Conservation (phyloP, 805 yeast genomes). For the Kluyveromyces wickerhamii region DNA sequence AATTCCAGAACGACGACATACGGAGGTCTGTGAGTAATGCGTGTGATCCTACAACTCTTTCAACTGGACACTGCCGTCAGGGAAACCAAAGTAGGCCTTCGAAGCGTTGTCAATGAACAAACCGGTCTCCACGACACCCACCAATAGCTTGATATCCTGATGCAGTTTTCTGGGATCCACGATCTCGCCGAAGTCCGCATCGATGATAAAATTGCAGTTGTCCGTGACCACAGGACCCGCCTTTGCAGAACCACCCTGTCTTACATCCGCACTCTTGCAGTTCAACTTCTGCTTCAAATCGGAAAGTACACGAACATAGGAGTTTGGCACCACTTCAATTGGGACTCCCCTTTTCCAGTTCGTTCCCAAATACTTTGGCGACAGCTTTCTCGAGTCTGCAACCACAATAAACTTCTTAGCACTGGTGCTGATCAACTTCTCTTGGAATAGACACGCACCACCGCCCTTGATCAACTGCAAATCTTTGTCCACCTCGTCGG, state of each 20-base stretch:
- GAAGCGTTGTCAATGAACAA: conserved; percentile 63
- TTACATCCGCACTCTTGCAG: conserved; percentile 55
- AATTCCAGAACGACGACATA: too few relatives aligned
- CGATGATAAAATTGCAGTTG: conserved; percentile 87
- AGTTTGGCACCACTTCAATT: conserved; percentile 85
- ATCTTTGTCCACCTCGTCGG: conserved; percentile 84
- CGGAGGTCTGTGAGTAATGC: too few relatives aligned
- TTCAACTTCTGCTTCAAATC: conserved; percentile 41
- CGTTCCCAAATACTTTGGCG: conserved; percentile 58
- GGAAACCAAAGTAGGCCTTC: conserved; percentile 84
- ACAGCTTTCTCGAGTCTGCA: conserved; percentile 85
- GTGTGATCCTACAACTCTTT: conserved; percentile 2
- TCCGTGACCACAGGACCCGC: conserved; percentile 98
- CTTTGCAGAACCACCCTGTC: conserved; percentile 85
- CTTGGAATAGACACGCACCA: conserved; percentile 96
- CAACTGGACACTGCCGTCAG: conserved; percentile 52
- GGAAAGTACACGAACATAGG: conserved; percentile 65
- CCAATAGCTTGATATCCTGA: conserved; percentile 55
- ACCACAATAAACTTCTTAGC: conserved; percentile 74
- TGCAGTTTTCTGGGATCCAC: conserved; percentile 47
- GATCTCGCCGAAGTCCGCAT: conserved; percentile 84
- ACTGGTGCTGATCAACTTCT: conserved; percentile 81
- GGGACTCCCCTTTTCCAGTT: conserved; percentile 91
- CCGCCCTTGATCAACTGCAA: conserved; percentile 95
- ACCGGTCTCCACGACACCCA: conserved; percentile 97